Conservation (phyloP, 352 stramenopile species). For the Globisporangium lucens region DNA sequence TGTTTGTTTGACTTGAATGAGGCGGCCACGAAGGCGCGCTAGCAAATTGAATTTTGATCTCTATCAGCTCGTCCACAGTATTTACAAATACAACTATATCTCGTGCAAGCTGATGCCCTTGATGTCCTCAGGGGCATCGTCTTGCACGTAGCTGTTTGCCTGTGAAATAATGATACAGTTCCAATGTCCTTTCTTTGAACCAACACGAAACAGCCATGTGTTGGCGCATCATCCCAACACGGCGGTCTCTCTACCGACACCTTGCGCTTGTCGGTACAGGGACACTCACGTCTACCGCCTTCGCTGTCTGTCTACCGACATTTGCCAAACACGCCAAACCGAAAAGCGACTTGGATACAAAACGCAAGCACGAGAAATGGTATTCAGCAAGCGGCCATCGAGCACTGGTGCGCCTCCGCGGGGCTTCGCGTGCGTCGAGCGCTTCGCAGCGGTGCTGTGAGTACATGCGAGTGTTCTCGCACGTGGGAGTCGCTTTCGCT, state of each 20-base stretch:
- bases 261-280: not conserved
- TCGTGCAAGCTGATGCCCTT: too few species aligned
- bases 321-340: constrained; percentile 7
- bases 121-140: too few species aligned
- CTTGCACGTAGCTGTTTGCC: too few species aligned
- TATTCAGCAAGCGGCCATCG: not conserved
- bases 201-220: constrained; percentile 13
- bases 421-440: not conserved
- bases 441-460: not conserved
- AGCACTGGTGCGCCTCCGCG: not conserved
- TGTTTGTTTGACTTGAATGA: too few species aligned
- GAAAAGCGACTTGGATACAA: not conserved
- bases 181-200: constrained; percentile 9
- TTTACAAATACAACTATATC: too few species aligned
- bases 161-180: too few species aligned
- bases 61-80: too few species aligned
- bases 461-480: not conserved
- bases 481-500: not conserved
- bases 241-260: constrained; percentile 2
- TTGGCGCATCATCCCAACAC: constrained; percentile 9
- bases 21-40: too few species aligned
- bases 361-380: not conserved
- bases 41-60: too few species aligned
- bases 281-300: not conserved
- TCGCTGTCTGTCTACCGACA: constrained; percentile 7